Conservation (phyloP, 306 rosid genomes). For the Cyamopsis tetragonoloba region DNA sequence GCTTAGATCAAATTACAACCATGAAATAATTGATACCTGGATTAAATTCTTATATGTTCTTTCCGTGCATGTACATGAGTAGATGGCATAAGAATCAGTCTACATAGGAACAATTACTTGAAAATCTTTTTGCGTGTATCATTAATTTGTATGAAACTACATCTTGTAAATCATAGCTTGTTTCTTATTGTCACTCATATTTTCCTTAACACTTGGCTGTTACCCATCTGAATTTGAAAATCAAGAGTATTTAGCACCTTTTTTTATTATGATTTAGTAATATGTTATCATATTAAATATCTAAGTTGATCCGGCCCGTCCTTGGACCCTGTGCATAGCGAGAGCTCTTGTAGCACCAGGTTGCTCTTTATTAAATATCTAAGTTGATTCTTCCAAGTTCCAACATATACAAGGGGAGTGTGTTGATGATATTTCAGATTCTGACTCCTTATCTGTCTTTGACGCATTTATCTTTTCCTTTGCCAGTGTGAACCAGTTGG, state of each 20-base stretch:
- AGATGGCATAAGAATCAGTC: background rate
- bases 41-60: background rate
- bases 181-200: background rate
- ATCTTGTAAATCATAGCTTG: background rate
- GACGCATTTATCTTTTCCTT: slow-evolving; percentile 20
- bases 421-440: background rate
- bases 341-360: no score
- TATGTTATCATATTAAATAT: slow-evolving; percentile 1
- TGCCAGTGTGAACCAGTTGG: slow-evolving; percentile 88
- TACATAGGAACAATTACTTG: background rate
- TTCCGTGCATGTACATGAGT: background rate
- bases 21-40: slow-evolving; percentile 13
- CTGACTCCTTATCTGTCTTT: slow-evolving; percentile 13
- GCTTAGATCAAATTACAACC: background rate
- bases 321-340: no score
- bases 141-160: background rate
- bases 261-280: background rate
- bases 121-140: background rate
- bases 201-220: slow-evolving; percentile 13
- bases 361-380: slow-evolving; percentile 9
- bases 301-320: background rate
- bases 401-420: background rate
- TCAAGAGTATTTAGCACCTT: background rate
- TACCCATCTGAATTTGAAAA: background rate
- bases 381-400: no score